These are phyloP conservation scores for Lupinus albus DNA, from an alignment of 306 rosid genomes.

Conservation along the genomic window DNA sequence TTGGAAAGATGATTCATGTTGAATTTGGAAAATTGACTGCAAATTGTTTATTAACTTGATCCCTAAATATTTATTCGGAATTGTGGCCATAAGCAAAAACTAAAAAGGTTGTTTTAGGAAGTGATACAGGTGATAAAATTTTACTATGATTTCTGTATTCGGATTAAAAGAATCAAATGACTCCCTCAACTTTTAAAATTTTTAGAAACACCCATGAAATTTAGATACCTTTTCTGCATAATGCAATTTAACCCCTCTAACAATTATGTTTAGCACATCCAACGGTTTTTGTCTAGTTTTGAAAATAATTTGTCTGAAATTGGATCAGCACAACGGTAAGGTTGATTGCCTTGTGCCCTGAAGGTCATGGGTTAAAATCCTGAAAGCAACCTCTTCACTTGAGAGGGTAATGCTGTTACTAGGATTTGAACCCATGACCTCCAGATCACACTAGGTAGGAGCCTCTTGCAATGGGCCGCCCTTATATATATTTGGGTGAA, in stretches of 20 bases:
- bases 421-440: too few relatives aligned
- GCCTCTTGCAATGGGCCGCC: too few relatives aligned
- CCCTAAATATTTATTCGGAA: constrained; percentile 16
- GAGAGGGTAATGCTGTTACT: too few relatives aligned
- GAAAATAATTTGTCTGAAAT: too few relatives aligned
- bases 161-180: constrained; percentile 12
- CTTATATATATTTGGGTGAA: too few relatives aligned
- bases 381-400: too few relatives aligned
- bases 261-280: neutral
- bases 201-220: neutral
- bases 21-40: constrained; percentile 18
- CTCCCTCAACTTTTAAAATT: neutral
- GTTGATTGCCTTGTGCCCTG: too few relatives aligned
- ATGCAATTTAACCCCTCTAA: neutral
- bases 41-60: neutral
- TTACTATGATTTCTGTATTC: constrained; percentile 11
- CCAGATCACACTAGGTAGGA: too few relatives aligned
- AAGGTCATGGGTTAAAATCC: too few relatives aligned
- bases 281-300: neutral
- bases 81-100: constrained; percentile 2
- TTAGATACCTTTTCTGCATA: neutral
- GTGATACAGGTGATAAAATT: neutral
- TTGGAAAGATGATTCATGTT: constrained; percentile 11
- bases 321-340: too few relatives aligned
- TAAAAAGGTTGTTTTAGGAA: neutral